Conservation (phyloP, 2,329 filamentous ascomycete genomes). For the Zymoseptoria pseudotritici region DNA sequence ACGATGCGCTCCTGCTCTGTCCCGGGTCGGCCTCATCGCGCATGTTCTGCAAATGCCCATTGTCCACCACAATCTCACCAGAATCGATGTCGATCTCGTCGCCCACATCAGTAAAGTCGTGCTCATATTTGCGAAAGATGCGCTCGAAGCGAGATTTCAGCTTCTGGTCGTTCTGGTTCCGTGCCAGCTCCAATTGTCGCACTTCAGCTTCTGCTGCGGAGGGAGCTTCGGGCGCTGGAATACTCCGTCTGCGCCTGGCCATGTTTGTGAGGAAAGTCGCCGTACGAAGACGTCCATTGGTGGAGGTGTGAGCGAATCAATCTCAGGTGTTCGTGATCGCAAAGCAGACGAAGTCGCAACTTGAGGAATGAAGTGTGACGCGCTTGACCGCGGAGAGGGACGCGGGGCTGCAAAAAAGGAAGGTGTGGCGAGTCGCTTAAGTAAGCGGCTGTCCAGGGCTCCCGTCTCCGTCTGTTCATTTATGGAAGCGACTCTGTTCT, state of each 20-base stretch:
- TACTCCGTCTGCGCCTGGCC: neutral
- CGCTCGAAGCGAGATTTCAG: conserved; percentile 79
- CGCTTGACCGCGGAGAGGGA: neutral
- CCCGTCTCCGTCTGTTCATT: too few species aligned
- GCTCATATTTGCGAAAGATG: conserved; percentile 69
- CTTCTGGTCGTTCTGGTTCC: conserved; percentile 53
- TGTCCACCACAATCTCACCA: conserved; percentile 77
- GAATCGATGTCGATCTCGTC: conserved; percentile 85
- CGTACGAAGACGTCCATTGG: neutral
- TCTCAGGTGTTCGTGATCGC: neutral
- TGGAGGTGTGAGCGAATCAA: neutral
- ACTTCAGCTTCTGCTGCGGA: neutral
- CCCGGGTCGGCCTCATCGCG: conserved; percentile 48
- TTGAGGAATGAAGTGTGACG: neutral
- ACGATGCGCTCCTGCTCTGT: conserved; percentile 17
- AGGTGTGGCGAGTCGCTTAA: neutral
- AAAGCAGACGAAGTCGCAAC: neutral
- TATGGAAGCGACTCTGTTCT: neutral
- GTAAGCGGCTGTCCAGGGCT: too few species aligned
- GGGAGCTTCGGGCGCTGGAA: neutral
- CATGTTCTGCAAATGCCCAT: conserved; percentile 71
- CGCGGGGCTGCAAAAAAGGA: neutral
- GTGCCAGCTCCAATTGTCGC: conserved; percentile 12
- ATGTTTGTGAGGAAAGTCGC: neutral
- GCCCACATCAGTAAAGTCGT: conserved; percentile 72